phyloP scores from a whole-genome alignment of 2,329 filamentous ascomycete genomes.

The Sclerotinia glacialis region DNA sequence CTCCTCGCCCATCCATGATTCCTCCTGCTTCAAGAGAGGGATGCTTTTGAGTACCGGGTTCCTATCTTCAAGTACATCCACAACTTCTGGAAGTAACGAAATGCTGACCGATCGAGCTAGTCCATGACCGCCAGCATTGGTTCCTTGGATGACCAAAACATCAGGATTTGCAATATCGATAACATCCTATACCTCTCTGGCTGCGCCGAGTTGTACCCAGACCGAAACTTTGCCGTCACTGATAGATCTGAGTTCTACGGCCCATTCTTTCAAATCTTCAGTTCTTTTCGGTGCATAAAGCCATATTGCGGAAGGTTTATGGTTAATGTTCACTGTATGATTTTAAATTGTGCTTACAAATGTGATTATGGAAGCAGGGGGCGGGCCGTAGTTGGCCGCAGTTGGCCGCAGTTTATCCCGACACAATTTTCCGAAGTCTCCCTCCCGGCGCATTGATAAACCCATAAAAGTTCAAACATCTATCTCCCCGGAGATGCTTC shows the following conservation, averaged over 20 bases:
- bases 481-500: conserved; percentile 19
- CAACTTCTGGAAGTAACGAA: conserved; percentile 40
- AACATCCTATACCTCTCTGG: conserved; percentile 29
- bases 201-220: conserved; percentile 40
- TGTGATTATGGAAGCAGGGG: too few species aligned
- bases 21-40: conserved; percentile 41
- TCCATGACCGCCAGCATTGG: conserved; percentile 42
- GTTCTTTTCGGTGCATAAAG: conserved; percentile 44
- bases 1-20: conserved; percentile 41
- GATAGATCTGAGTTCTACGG: background rate
- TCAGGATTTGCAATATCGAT: conserved; percentile 36
- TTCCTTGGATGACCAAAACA: conserved; percentile 41
- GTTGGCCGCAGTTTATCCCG: too few species aligned
- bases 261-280: conserved; percentile 12
- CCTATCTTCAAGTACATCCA: conserved; percentile 33
- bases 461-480: background rate
- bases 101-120: conserved; percentile 35
- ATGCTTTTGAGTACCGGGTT: conserved; percentile 24
- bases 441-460: background rate
- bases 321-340: too few species aligned
- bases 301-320: conserved; percentile 44
- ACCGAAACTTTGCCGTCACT: conserved; percentile 32
- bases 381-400: conserved; percentile 8
- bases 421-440: background rate
- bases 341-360: background rate